Conservation (phyloP, 2,329 filamentous ascomycete species). For the Neurospora sp. region DNA sequence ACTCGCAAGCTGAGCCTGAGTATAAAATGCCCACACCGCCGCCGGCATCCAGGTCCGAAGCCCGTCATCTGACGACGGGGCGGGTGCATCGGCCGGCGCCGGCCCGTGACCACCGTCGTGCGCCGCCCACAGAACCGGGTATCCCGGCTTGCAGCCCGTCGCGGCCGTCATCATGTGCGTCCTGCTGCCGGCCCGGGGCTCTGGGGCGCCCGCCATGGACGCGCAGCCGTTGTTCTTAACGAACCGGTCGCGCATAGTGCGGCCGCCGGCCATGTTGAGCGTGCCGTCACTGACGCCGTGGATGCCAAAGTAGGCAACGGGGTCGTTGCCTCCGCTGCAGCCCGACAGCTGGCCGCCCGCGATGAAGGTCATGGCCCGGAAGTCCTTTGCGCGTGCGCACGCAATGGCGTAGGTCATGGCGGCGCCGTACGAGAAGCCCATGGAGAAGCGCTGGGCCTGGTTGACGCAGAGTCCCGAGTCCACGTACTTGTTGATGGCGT, state of each 20-base stretch:
- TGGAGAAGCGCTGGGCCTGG: conserved; percentile 26
- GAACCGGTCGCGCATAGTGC: conserved; percentile 11
- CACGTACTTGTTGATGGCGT: conserved; percentile 28
- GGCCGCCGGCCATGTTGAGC: conserved; percentile 9
- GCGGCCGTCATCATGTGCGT: too few relatives aligned
- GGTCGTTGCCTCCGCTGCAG: conserved; percentile 8
- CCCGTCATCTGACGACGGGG: too few relatives aligned
- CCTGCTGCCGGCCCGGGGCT: too few relatives aligned
- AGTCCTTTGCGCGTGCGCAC: conserved; percentile 26
- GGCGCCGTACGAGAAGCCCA: conserved; percentile 33
- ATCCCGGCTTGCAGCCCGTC: too few relatives aligned
- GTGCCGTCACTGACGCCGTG: conserved; percentile 12
- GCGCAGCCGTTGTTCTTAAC: conserved; percentile 14
- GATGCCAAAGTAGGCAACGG: conserved; percentile 12
- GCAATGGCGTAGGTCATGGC: conserved; percentile 32
- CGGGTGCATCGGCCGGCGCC: too few relatives aligned
- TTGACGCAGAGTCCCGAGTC: conserved; percentile 30
- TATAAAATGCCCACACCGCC: too few relatives aligned
- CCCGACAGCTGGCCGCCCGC: conserved; percentile 8
- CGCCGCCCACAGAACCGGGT: too few relatives aligned
- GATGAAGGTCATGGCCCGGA: conserved; percentile 25
- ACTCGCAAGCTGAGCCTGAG: too few relatives aligned
- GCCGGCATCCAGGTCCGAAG: too few relatives aligned
- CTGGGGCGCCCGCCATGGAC: too few relatives aligned
- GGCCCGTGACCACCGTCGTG: too few relatives aligned